phyloP scores from a whole-genome alignment of 2,329 filamentous ascomycete species.

The Epicoccum sorghinum region DNA sequence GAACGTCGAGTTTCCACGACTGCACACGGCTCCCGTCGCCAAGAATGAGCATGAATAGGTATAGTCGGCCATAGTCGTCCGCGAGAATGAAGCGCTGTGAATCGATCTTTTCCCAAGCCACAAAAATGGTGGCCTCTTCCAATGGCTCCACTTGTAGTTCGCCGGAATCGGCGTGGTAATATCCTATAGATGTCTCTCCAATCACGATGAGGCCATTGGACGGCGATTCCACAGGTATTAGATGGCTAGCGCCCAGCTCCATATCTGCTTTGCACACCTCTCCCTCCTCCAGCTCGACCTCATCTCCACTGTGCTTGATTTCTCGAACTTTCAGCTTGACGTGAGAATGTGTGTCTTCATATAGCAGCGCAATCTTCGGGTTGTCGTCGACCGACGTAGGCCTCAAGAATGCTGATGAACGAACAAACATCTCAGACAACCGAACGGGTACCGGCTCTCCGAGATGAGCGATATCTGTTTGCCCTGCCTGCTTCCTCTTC shows the following conservation, averaged over 20 bases:
- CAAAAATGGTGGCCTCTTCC: constrained; percentile 79
- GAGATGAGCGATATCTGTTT: constrained; percentile 61
- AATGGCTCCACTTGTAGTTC: constrained; percentile 69
- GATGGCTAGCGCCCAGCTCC: constrained; percentile 65
- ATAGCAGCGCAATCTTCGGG: constrained; percentile 69
- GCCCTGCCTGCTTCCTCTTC: constrained; percentile 52
- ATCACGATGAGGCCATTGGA: constrained; percentile 57
- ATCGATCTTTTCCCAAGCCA: constrained; percentile 89
- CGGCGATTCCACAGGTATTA: constrained; percentile 66
- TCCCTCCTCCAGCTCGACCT: constrained; percentile 60
- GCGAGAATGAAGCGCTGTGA: constrained; percentile 83
- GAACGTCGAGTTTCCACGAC: constrained; percentile 71
- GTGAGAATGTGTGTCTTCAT: constrained; percentile 65
- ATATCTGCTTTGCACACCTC: constrained; percentile 59
- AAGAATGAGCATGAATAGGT: constrained; percentile 80
- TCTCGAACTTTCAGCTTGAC: constrained; percentile 62
- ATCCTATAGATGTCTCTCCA: constrained; percentile 74
- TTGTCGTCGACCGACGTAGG: constrained; percentile 56
- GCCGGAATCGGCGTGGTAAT: constrained; percentile 79
- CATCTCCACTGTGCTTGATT: constrained; percentile 57
- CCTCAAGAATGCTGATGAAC: constrained; percentile 70
- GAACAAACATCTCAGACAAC: constrained; percentile 70
- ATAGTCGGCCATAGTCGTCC: constrained; percentile 87
- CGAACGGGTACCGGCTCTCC: constrained; percentile 66
- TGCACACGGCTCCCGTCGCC: constrained; percentile 69